A percentile compares a stretch with the other conserved stretches of the same genome.
Conservation (phyloP, 768 basidiomycete genomes). For the Galerina sulciceps region DNA sequence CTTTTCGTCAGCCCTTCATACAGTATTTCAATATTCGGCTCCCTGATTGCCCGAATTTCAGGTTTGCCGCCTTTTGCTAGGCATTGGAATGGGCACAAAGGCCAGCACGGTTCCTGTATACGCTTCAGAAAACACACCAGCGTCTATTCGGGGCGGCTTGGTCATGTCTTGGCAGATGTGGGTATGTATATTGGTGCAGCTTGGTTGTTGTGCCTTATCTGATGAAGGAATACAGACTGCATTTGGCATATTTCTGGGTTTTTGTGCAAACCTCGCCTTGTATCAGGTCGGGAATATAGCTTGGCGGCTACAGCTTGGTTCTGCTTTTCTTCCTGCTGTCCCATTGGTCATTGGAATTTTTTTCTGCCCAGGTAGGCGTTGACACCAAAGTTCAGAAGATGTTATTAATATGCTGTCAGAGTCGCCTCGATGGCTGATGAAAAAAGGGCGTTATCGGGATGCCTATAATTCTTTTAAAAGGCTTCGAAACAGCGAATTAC, state of each 20-base stretch:
- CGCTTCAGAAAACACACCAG: constrained; percentile 74
- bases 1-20: constrained; percentile 34
- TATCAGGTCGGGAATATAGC: constrained; percentile 58
- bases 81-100: constrained; percentile 64
- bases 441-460: constrained; percentile 67
- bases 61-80: constrained; percentile 57
- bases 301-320: constrained; percentile 81
- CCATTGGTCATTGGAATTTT: constrained; percentile 45
- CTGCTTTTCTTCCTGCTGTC: constrained; percentile 61
- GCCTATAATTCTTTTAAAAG: constrained; percentile 67
- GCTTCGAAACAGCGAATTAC: constrained; percentile 65
- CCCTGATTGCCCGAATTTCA: constrained; percentile 1
- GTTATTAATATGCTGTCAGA: constrained; percentile 37
- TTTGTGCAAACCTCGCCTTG: constrained; percentile 62
- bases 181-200: constrained; percentile 33
- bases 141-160: constrained; percentile 79
- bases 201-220: background rate
- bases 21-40: constrained; percentile 5
- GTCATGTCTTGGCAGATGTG: constrained; percentile 92
- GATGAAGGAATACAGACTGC: constrained; percentile 48
- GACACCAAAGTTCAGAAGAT: constrained; percentile 25
- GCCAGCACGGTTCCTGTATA: constrained; percentile 60
- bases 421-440: constrained; percentile 83
- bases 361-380: constrained; percentile 50
- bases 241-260: constrained; percentile 78